phyloP scores from a whole-genome alignment of 1,139 yeast species.

The Candida pseudocylindracea region DNA sequence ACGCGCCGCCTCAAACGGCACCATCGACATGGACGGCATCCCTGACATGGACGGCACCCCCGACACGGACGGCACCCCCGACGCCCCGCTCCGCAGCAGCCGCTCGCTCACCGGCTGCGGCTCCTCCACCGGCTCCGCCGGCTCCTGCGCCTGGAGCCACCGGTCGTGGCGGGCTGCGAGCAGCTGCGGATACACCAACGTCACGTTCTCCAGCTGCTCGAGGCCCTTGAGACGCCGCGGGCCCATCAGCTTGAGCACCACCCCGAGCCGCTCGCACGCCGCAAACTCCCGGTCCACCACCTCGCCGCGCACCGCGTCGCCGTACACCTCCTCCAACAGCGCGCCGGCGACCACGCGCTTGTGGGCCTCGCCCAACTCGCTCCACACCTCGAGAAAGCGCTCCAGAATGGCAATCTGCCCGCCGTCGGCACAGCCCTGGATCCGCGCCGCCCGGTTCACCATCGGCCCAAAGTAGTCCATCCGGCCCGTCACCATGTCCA shows the following conservation, averaged over 20 bases:
- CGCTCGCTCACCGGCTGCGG: too few relatives aligned
- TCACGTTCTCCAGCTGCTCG: conserved; percentile 79
- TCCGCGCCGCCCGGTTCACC: conserved; percentile 90
- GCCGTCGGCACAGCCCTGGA: conserved; percentile 90
- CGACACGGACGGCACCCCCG: too few relatives aligned
- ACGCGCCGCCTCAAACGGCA: too few relatives aligned
- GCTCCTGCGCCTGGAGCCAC: too few relatives aligned
- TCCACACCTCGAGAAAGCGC: conserved; percentile 58
- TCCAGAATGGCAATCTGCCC: conserved; percentile 86
- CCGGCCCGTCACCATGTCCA: conserved; percentile 83
- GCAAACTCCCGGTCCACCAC: conserved; percentile 46
- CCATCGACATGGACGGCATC: too few relatives aligned
- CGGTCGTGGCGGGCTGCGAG: conserved; percentile 9
- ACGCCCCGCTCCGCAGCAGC: too few relatives aligned
- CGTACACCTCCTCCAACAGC: conserved; percentile 30
- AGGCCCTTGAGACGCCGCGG: conserved; percentile 83
- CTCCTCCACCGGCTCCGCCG: too few relatives aligned
- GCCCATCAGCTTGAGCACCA: conserved; percentile 51
- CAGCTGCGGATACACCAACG: conserved; percentile 52
- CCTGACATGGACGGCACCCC: too few relatives aligned
- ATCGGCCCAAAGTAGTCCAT: conserved; percentile 99
- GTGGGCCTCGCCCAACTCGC: conserved; percentile 31
- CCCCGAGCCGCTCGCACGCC: conserved; percentile 47
- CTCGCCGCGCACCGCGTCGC: conserved; percentile 36
- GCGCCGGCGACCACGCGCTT: conserved; percentile 17